Conservation (phyloP, 108 stramenopile genomes). For the Cylindrotheca closterium region DNA sequence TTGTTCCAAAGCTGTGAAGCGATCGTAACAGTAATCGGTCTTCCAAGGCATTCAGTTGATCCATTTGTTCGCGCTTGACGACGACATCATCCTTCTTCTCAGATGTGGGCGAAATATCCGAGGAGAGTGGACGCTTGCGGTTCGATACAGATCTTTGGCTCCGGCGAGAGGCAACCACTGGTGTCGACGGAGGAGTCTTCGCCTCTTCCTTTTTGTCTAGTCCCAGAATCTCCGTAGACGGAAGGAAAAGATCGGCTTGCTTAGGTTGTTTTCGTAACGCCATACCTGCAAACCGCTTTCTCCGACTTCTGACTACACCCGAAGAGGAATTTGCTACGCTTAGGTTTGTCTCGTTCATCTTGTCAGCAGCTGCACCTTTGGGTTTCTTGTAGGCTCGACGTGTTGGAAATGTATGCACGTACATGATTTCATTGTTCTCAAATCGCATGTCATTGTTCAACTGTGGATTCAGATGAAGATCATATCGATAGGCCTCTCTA, state of each 20-base stretch:
- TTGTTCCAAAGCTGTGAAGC: slow-evolving; percentile 39
- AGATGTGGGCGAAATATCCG: neutral
- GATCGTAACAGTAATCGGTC: slow-evolving; percentile 29
- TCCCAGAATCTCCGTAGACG: too few relatives aligned
- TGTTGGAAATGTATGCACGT: slow-evolving; percentile 60
- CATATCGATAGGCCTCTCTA: slow-evolving; percentile 87
- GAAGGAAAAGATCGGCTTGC: neutral
- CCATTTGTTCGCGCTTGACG: slow-evolving; percentile 5
- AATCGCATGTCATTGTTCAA: slow-evolving; percentile 54
- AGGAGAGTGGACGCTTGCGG: neutral
- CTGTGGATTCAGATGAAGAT: slow-evolving; percentile 56
- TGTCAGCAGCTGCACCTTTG: neutral
- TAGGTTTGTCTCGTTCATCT: neutral
- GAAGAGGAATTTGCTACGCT: neutral
- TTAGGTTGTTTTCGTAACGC: slow-evolving; percentile 24
- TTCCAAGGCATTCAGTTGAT: slow-evolving; percentile 15
- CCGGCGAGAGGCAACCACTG: slow-evolving; percentile 9
- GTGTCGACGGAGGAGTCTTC: slow-evolving; percentile 2
- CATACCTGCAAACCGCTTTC: slow-evolving; percentile 33
- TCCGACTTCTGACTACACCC: slow-evolving; percentile 13
- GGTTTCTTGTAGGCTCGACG: slow-evolving; percentile 17
- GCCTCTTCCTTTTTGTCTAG: neutral
- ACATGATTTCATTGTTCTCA: slow-evolving; percentile 51
- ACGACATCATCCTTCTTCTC: slow-evolving; percentile 4
- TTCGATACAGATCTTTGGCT: slow-evolving; percentile 28